Evolutionary conservation across 495 filamentous ascomycete genomes (phyloP).

Genomic region (Aspergillus heteromorphus): DNA sequence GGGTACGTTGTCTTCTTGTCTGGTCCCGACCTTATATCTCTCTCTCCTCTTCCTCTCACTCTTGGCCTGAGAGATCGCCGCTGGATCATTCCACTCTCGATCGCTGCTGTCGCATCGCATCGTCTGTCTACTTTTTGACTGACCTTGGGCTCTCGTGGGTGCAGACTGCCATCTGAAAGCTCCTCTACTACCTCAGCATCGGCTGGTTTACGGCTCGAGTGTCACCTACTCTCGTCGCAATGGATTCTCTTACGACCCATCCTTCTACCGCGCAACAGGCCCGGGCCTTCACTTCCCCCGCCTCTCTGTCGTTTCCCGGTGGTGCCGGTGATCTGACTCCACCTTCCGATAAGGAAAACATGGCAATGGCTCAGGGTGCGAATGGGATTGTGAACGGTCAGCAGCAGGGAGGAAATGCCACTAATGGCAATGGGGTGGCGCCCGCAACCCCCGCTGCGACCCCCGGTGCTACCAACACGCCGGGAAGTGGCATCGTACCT

Average conservation of each 20-base stretch:
- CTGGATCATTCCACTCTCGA: slow-evolving; percentile 10
- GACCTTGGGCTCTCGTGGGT: not conserved
- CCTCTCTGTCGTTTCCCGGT: slow-evolving; percentile 85
- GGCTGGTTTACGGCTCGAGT: slow-evolving; percentile 22
- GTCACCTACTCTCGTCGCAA: slow-evolving; percentile 37
- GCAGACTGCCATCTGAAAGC: slow-evolving; percentile 15
- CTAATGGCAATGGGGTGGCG: slow-evolving; percentile 77
- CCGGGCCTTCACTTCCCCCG: slow-evolving; percentile 82
- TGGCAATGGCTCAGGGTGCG: slow-evolving; percentile 41
- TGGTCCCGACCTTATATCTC: not conserved
- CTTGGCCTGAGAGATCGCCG: not conserved
- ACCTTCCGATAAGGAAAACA: slow-evolving; percentile 59
- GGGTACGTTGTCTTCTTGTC: slow-evolving; percentile 27
- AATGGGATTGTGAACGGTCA: slow-evolving; percentile 48
- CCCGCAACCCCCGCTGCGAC: slow-evolving; percentile 95
- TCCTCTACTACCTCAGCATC: slow-evolving; percentile 13
- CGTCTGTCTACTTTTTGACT: slow-evolving; percentile 2
- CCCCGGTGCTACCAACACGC: slow-evolving; percentile 63
- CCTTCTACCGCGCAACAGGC: slow-evolving; percentile 84
- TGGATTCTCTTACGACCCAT: slow-evolving; percentile 88
- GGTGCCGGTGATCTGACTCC: slow-evolving; percentile 77
- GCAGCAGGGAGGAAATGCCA: slow-evolving; percentile 58
- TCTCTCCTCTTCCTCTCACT: not conserved
- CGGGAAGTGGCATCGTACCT: slow-evolving; percentile 88
- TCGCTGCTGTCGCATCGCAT: slow-evolving; percentile 8